phyloP scores from a whole-genome alignment of 352 stramenopile species.

The Phytophthora ohioensis region DNA sequence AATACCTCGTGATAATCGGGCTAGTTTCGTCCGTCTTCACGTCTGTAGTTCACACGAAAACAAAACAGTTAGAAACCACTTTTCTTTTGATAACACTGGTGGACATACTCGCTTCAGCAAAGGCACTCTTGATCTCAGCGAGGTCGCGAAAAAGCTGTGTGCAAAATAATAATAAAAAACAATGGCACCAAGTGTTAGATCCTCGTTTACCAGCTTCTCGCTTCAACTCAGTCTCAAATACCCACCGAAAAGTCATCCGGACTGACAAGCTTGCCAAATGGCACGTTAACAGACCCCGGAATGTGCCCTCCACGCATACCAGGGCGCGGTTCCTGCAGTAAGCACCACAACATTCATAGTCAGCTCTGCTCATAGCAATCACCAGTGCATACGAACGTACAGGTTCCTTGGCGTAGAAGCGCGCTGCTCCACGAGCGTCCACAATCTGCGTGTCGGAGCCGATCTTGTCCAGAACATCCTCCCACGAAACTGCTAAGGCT shows the following conservation, averaged over 20 bases:
- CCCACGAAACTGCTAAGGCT: constrained; percentile 59
- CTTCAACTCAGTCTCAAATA: background rate
- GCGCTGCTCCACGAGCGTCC: constrained; percentile 88
- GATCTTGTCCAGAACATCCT: constrained; percentile 71
- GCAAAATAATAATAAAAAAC: background rate
- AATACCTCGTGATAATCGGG: constrained; percentile 79
- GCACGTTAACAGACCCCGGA: constrained; percentile 91
- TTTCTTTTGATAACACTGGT: background rate
- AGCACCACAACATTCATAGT: background rate
- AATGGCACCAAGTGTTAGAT: constrained; percentile 16
- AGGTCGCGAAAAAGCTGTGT: constrained; percentile 76
- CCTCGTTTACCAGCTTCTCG: constrained; percentile 7
- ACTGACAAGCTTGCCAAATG: constrained; percentile 89
- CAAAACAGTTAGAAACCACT: constrained; percentile 8
- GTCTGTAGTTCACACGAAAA: constrained; percentile 31
- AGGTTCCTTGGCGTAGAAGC: constrained; percentile 90
- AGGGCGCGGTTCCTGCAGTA: constrained; percentile 86
- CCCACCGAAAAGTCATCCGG: constrained; percentile 85
- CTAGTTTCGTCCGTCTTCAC: constrained; percentile 66
- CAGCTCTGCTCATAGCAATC: background rate
- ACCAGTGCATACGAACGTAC: constrained; percentile 34
- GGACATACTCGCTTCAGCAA: constrained; percentile 65
- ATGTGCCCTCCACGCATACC: constrained; percentile 94
- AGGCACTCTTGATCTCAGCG: constrained; percentile 82
- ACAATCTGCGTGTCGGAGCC: constrained; percentile 84